phyloP scores from a whole-genome alignment of 305 asterid species.

The Fraxinus angustifolia region DNA sequence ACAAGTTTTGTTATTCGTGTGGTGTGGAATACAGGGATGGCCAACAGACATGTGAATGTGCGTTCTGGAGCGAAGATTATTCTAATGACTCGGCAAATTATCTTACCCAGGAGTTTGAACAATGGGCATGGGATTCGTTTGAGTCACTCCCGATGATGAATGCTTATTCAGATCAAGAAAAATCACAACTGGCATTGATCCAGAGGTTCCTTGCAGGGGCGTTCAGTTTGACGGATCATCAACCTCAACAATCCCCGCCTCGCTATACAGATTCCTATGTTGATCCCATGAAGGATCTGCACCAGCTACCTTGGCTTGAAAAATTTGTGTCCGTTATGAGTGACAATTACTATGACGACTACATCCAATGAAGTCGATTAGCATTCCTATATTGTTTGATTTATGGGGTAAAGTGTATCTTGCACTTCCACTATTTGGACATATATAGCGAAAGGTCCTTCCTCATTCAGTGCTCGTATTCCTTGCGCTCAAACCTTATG shows the following conservation, averaged over 20 bases:
- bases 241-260: slow-evolving; percentile 58
- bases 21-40: slow-evolving; percentile 38
- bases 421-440: slow-evolving; percentile 41
- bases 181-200: slow-evolving; percentile 84
- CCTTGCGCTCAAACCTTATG: slow-evolving; percentile 13
- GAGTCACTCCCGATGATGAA: slow-evolving; percentile 64
- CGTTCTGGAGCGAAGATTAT: slow-evolving; percentile 42
- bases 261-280: slow-evolving; percentile 69
- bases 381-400: neutral
- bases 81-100: slow-evolving; percentile 32
- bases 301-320: slow-evolving; percentile 97
- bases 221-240: slow-evolving; percentile 59
- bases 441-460: neutral
- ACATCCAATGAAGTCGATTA: slow-evolving; percentile 39
- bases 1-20: slow-evolving; percentile 42
- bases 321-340: slow-evolving; percentile 84
- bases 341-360: slow-evolving; percentile 72
- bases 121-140: slow-evolving; percentile 90
- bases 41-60: slow-evolving; percentile 36
- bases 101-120: slow-evolving; percentile 63
- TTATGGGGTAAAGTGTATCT: slow-evolving; percentile 46
- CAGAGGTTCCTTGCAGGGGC: slow-evolving; percentile 89
- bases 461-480: slow-evolving; percentile 12
- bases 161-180: slow-evolving; percentile 86
- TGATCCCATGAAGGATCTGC: slow-evolving; percentile 88